Base-by-base conservation (phyloP, 768 basidiomycete genomes). In the Hericium coralloides region DNA sequence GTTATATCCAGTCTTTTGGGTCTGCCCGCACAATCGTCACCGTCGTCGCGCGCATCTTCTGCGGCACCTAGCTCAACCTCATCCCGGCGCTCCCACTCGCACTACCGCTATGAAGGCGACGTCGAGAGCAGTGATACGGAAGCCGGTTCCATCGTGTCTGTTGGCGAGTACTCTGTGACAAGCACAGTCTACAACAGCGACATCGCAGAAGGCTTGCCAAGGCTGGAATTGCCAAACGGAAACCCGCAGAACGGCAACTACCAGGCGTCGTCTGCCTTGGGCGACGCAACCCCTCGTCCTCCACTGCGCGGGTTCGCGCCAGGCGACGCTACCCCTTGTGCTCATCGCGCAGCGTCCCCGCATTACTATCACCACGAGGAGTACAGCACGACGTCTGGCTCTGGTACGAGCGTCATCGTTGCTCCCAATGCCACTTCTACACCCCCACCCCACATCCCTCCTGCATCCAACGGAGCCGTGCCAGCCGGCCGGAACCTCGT, bases 1-100 rank as follows among this genome's bases (percentile, higher is more conserved):
- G 87, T 89, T 39, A 81, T 88, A 38, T 80, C 80, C 2, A 74
- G 78, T 3, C 75, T 90, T 9, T 73, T 88, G 2, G 85, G 87
- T 4, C 71, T 85, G 41, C 70, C 72, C 2, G 69, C 72, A 5
- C 72, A 70, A 8, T 70, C 73, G 4, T n/a, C 43, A 6, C 43
- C 43, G 7, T 45, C 43, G 15, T 71, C 71, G 2, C 68, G 68
- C 14, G 65, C 68, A 22, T 68, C 69, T 1, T 69, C 68, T 5
- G 68, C 66, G 17, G 69, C 70, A 1, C 56, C 67, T 17, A 45
- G 43, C 17, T 18, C 43, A 45, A n/a, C 43, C n/a, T 45, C 43
- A 8, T 45, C 43, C 43, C 43, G 17, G 43, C 43, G 43, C 8
- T 45, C 43, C 43, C n/a, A 20, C 60, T 43, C 70, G 61, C 58